phyloP scores from a whole-genome alignment of 225 moss, liverwort and hornwort species.

The Pseudisothecium myosuroides region DNA sequence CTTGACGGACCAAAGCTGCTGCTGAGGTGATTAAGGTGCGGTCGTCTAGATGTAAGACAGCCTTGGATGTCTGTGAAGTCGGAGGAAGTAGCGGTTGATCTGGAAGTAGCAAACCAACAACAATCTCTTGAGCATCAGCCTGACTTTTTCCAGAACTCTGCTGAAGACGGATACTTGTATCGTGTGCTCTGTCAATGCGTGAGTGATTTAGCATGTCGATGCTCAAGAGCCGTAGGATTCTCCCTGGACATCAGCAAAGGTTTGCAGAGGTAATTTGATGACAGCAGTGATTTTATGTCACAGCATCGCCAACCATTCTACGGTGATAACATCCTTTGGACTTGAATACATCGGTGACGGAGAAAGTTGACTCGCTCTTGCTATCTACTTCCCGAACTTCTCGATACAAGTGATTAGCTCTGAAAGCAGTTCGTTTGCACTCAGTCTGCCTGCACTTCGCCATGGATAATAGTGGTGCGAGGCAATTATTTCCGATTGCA shows the following conservation, averaged over 20 bases:
- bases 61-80: neutral
- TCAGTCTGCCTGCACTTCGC: neutral
- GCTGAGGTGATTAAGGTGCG: neutral
- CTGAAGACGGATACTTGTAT: neutral
- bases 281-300: neutral
- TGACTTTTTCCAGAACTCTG: neutral
- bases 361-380: neutral
- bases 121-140: neutral
- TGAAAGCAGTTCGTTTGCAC: neutral
- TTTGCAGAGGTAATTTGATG: neutral
- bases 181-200: neutral
- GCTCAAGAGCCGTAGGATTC: neutral
- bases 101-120: neutral
- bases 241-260: neutral
- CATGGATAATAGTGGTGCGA: conserved; percentile 3
- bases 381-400: neutral
- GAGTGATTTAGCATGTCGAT: neutral
- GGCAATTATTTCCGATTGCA: neutral
- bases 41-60: neutral
- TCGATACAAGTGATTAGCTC: neutral
- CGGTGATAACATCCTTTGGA: neutral
- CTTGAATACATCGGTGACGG: neutral
- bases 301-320: neutral
- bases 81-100: neutral
- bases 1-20: neutral